Conservation (phyloP, 1,139 yeast genomes). For the Magnusiomyces tetraspermus region DNA sequence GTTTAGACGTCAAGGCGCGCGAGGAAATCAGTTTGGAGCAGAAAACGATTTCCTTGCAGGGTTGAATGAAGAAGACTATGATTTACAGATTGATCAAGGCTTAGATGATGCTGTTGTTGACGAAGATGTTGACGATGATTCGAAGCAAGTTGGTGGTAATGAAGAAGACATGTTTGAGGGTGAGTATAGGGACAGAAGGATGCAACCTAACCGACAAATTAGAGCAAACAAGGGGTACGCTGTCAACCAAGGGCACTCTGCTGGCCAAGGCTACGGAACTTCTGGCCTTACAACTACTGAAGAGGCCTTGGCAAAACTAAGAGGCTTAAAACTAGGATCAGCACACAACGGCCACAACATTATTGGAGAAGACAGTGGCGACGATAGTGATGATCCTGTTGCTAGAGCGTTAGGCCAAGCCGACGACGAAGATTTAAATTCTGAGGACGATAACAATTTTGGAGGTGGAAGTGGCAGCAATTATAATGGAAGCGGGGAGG, state of each 20-base stretch:
- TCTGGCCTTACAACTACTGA: no score
- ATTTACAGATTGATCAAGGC: neutral
- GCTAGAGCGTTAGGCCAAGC: conserved; percentile 16
- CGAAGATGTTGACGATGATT: neutral
- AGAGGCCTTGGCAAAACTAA: neutral
- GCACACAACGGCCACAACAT: no score
- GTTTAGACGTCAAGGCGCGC: no score
- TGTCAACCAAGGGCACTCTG: neutral
- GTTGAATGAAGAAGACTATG: neutral
- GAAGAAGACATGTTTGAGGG: neutral
- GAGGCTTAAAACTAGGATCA: neutral
- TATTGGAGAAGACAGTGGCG: conserved; percentile 2
- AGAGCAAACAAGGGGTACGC: neutral
- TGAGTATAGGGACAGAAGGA: neutral
- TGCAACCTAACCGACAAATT: neutral
- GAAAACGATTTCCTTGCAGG: no score
- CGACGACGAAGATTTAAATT: conserved; percentile 14
- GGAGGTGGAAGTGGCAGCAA: conserved; percentile 7
- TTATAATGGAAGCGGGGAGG: conserved; percentile 18
- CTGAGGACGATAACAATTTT: conserved; percentile 10
- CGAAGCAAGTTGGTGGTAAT: neutral
- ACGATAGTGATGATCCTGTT: conserved; percentile 16
- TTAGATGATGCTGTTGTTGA: neutral
- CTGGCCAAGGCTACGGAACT: no score
- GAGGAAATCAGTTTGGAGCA: no score